These are phyloP conservation scores for Metroxylon sagu DNA, from an alignment of 176 grass and related monocot genomes.

Conservation along the genomic window DNA sequence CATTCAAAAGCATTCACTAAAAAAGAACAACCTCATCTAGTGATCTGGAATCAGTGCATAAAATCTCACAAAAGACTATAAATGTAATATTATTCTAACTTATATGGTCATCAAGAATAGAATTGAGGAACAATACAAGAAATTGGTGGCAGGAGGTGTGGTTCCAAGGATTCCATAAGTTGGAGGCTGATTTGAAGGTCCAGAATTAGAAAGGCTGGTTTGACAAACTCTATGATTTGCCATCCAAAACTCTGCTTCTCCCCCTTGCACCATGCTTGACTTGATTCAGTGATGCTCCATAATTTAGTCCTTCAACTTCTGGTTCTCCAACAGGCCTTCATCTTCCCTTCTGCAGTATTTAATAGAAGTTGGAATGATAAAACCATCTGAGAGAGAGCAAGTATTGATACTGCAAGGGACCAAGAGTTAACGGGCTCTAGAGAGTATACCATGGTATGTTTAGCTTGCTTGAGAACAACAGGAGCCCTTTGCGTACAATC, in stretches of 20 bases:
- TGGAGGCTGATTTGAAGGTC: neutral
- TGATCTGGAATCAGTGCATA: no score
- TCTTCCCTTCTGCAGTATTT: conserved; percentile 1
- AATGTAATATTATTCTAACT: no score
- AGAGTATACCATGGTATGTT: conserved; percentile 2
- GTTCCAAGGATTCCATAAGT: conserved; percentile 2
- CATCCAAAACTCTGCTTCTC: neutral
- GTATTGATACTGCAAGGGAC: no score
- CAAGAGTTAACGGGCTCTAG: no score
- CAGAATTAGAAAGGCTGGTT: neutral
- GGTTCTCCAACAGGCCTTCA: no score
- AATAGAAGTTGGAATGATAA: neutral
- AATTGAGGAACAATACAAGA: conserved; percentile 10
- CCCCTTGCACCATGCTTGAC: neutral
- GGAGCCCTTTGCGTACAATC: no score
- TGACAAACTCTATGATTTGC: conserved; percentile 5
- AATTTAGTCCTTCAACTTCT: neutral
- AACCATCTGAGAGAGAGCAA: conserved; percentile 10
- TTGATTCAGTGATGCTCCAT: neutral
- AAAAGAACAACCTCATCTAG: neutral
- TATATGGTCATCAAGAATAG: neutral
- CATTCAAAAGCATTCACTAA: neutral
- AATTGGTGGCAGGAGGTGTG: conserved; percentile 5
- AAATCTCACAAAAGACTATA: no score
- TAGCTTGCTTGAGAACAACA: no score